Evolutionary conservation across 1,284 basidiomycete species (phyloP), one percentile per base, ranked within the genome.

Genomic region (Moesziomyces globuligerus): DNA sequence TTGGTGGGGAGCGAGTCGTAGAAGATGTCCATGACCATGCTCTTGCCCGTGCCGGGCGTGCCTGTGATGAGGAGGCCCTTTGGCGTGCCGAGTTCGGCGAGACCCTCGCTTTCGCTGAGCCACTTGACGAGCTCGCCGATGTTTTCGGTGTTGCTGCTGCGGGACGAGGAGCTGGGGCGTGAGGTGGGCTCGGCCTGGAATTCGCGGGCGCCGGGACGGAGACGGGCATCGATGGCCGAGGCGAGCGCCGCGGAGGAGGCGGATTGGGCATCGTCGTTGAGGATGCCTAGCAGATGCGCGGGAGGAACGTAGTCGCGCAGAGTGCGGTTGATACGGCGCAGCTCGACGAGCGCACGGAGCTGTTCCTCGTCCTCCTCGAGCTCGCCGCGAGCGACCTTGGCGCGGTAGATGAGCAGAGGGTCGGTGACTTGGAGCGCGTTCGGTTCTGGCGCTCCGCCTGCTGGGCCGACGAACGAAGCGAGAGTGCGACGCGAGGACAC

Each of bases 11-110:
- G 75, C 7, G 86, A 83, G 34, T 87, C 84, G 78, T 86, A 89
- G 85, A 90, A 90, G 24, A 90, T 84, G 72, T 90, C 87, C 48
- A 90, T 85, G 15, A 90, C 82, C 67, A 91, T 86, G 39, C 87
- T 88, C 72, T 87, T 87, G 34, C 86, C 86, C 13, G 85, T 86
- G 0, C 86, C 86, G 3, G 86, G 86, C 0, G 86, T 85, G 17
- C 86, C 86, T 4, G 85, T 87, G 13, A 87, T 74, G 10, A 87
- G 72, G 32, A 87, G 83, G 0, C 86, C 86, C 75, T 83, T 87
- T 0, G 89, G 89, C 0, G 88, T 88, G 5, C 84, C 85, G 7
- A 90, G 82, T 20, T 83, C 81, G 18, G 85, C 87, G 20, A 90
- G 83, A 68, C 89, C 88, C 74, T 89, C 87, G 37, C 88, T 86